phyloP scores from a whole-genome alignment of 805 yeast genomes.

The Brettanomyces custersianus region DNA sequence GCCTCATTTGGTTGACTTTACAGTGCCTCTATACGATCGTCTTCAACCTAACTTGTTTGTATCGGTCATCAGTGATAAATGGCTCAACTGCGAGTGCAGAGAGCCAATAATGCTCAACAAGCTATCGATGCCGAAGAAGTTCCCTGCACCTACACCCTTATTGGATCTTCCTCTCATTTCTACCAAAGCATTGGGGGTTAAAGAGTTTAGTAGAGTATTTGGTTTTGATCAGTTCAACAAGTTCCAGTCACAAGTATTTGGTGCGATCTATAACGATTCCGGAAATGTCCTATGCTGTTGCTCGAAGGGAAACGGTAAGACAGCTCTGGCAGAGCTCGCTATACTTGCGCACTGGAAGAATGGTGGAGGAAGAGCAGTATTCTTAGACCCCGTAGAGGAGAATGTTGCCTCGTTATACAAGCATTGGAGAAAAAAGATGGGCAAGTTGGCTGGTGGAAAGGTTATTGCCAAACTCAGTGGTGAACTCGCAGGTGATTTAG shows the following conservation, averaged over 20 bases:
- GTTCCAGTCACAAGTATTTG: constrained; percentile 66
- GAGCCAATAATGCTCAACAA: constrained; percentile 48
- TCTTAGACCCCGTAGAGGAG: constrained; percentile 56
- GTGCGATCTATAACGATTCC: constrained; percentile 45
- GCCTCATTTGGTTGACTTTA: constrained; percentile 53
- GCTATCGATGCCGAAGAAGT: constrained; percentile 50
- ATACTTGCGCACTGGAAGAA: constrained; percentile 64
- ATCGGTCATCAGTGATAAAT: constrained; percentile 65
- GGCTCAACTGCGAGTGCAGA: constrained; percentile 70
- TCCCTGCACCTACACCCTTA: constrained; percentile 53
- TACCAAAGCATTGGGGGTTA: constrained; percentile 35
- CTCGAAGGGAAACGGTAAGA: constrained; percentile 71
- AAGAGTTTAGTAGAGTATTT: constrained; percentile 39
- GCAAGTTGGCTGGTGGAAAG: constrained; percentile 48
- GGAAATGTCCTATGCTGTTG: constrained; percentile 55
- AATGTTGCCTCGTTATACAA: constrained; percentile 37
- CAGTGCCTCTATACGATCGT: constrained; percentile 47
- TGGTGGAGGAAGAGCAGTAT: constrained; percentile 62
- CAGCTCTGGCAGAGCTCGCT: constrained; percentile 63
- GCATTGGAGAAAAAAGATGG: constrained; percentile 46
- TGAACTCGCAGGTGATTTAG: constrained; percentile 46
- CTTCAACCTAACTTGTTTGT: constrained; percentile 64
- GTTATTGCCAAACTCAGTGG: constrained; percentile 48
- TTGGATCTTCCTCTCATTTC: constrained; percentile 44
- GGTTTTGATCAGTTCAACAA: constrained; percentile 52